Evolutionary conservation across 73 alveolate genomes (phyloP), one percentile per base, ranked within the genome.

Genomic region (Paramecium bursaria): DNA sequence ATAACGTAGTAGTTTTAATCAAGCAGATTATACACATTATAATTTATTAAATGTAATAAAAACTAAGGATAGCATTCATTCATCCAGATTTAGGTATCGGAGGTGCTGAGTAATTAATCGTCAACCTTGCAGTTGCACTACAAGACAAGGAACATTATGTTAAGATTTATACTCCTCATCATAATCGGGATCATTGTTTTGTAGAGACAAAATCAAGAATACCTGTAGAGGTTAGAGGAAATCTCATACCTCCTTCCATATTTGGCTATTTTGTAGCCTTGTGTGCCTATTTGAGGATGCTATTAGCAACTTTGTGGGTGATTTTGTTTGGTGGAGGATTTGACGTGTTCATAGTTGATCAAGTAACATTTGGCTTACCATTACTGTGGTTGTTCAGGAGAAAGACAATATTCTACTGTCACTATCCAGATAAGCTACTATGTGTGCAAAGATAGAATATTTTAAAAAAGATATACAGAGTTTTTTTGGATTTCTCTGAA

Each of bases 61-160:
- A 53, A 47, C n/a, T 53, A 48, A 74, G 88, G 51, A 92, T 92
- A 3, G 97, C 96, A 14, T 90, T 96, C 73, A 85, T 96, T 52
- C 99, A 96, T 61, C 99, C 99, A 23, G 99, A 97, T 87, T 91
- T 96, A 74, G 99, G 99, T 21, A 95, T 96, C 19, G 99, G 99
- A 31, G 99, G 99, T 11, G 99, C 99, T 6, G 99, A 97, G 76
- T 95, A 96, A 86, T 89, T 96, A 74, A 91, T 97, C 49, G 97
- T 96, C 44, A 96, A 95, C 79, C 80, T 96, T 49, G 99, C 98
- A 3, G 85, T 95, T n/a, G 98, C 98, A 0, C 94, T 97, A 15
- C 95, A 97, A 88, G 86, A 90, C 73, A 77, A 91, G 51, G 98
- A 97, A 21, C 90, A 95, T 91, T 75, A 85, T 79, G 99, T 95